A percentile compares a stretch with the other conserved stretches of the same genome.
Conservation (phyloP, 2,329 filamentous ascomycete genomes). For the Xylariaceae sp. region DNA sequence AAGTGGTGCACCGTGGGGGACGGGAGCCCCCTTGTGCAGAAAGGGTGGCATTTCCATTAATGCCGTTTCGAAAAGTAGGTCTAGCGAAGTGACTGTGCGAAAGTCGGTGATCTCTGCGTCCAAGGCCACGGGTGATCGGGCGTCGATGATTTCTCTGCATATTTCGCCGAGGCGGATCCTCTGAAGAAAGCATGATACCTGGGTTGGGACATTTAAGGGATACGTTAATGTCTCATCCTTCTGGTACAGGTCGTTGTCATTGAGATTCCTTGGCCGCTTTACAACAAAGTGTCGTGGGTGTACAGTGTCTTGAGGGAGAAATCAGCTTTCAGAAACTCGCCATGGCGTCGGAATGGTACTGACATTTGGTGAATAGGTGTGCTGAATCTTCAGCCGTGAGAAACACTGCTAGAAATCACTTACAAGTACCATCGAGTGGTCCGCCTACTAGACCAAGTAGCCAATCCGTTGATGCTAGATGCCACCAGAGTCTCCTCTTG, state of each 20-base stretch:
- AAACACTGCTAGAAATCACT: not conserved
- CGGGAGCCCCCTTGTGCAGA: conserved; percentile 15
- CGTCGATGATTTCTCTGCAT: conserved; percentile 36
- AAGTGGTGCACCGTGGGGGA: conserved; percentile 15
- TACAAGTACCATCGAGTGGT: conserved; percentile 18
- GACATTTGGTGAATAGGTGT: not conserved
- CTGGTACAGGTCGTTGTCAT: conserved; percentile 36
- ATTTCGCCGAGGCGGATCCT: conserved; percentile 38
- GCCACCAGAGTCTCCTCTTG: conserved; percentile 44
- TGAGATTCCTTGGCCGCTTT: conserved; percentile 37
- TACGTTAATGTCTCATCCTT: conserved; percentile 29
- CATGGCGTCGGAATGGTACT: not conserved
- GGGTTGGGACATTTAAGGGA: conserved; percentile 33
- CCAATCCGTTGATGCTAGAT: conserved; percentile 41
- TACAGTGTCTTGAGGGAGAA: conserved; percentile 36
- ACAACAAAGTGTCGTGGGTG: conserved; percentile 40
- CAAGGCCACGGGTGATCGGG: conserved; percentile 18
- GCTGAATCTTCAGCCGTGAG: not conserved
- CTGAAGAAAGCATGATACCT: conserved; percentile 38
- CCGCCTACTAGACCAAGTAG: conserved; percentile 26
- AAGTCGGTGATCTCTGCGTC: conserved; percentile 33
- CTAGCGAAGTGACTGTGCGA: conserved; percentile 33
- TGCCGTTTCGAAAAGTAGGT: conserved; percentile 27
- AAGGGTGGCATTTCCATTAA: conserved; percentile 22
- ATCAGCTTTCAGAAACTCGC: conserved; percentile 22